A percentile compares a stretch with the other conserved stretches of the same genome.
These are phyloP conservation scores for Pseudonectria buxi DNA, from an alignment of 2,329 filamentous ascomycete genomes.

Conservation along the genomic window DNA sequence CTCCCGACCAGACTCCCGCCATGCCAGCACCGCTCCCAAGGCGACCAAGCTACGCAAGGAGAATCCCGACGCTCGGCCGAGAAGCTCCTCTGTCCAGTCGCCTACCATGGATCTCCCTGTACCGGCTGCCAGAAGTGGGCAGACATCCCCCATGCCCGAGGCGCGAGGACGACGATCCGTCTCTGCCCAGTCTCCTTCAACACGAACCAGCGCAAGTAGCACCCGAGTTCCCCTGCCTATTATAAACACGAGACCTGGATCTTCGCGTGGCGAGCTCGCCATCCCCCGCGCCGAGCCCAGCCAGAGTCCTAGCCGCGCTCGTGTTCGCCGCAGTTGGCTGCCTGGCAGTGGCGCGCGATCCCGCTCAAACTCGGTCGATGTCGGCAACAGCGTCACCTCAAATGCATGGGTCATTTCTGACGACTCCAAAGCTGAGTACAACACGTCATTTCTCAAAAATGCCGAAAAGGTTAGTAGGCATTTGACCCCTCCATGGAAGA, in stretches of 20 bases:
- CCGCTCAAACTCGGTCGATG: conserved; percentile 41
- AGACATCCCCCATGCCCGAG: conserved; percentile 29
- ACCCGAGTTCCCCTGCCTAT: conserved; percentile 28
- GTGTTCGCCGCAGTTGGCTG: conserved; percentile 48
- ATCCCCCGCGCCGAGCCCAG: conserved; percentile 25
- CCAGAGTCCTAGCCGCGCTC: conserved; percentile 39
- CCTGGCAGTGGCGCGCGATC: conserved; percentile 39
- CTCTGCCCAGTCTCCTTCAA: conserved; percentile 37
- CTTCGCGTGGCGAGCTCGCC: conserved; percentile 20
- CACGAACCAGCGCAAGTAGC: conserved; percentile 20
- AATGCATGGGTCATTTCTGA: conserved; percentile 51
- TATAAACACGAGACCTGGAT: conserved; percentile 21
- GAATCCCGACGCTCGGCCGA: conserved; percentile 19
- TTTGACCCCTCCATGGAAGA: conserved; percentile 1
- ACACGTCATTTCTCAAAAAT: conserved; percentile 42
- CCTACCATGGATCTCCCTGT: conserved; percentile 9
- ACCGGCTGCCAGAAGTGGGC: conserved; percentile 18
- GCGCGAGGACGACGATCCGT: conserved; percentile 38
- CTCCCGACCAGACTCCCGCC: conserved; percentile 7
- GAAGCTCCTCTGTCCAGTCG: conserved; percentile 29
- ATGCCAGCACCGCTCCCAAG: conserved; percentile 9
- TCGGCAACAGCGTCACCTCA: conserved; percentile 13
- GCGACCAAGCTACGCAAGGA: conserved; percentile 27
- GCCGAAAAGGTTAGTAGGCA: conserved; percentile 45
- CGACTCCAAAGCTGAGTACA: conserved; percentile 49